Evolutionary conservation across 768 basidiomycete species (phyloP).

Genomic region (Lactarius deliciosus): DNA sequence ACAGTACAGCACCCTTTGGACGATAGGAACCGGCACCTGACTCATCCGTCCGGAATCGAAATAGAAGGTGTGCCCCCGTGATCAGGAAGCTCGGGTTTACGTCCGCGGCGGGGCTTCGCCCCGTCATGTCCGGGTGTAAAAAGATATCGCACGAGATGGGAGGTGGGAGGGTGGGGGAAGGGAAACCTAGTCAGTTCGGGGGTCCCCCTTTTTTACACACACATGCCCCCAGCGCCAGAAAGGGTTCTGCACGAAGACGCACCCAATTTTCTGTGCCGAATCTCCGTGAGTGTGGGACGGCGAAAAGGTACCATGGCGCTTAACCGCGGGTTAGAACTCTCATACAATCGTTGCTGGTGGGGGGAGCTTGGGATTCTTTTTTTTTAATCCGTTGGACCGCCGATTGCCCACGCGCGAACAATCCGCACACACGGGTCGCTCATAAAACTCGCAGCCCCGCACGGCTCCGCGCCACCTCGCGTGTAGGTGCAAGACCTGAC

Average conservation of each 20-base stretch:
- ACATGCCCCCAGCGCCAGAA: slow-evolving; percentile 4
- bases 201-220: slow-evolving; percentile 5
- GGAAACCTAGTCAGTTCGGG: slow-evolving; percentile 1
- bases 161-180: not conserved
- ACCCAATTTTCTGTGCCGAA: slow-evolving; percentile 16
- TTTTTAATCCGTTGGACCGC: not conserved
- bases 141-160: not conserved
- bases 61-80: slow-evolving; percentile 3
- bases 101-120: slow-evolving; percentile 18
- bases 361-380: not conserved
- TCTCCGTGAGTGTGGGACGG: slow-evolving; percentile 21
- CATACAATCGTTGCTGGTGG: not conserved
- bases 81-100: slow-evolving; percentile 23
- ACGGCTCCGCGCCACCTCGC: slow-evolving; percentile 1
- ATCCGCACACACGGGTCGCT: slow-evolving; percentile 20
- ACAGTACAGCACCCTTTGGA: not conserved
- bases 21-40: slow-evolving; percentile 5
- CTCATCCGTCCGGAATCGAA: not conserved
- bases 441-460: not conserved
- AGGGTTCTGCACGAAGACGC: slow-evolving; percentile 2
- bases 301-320: slow-evolving; percentile 17
- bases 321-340: not conserved
- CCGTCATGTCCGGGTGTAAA: slow-evolving; percentile 21
- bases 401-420: not conserved
- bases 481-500: not conserved